Percentiles rank a stretch among this genome's conserved stretches.
phyloP scores from a whole-genome alignment of 139 green algal species.

The Choricystis sp. region DNA sequence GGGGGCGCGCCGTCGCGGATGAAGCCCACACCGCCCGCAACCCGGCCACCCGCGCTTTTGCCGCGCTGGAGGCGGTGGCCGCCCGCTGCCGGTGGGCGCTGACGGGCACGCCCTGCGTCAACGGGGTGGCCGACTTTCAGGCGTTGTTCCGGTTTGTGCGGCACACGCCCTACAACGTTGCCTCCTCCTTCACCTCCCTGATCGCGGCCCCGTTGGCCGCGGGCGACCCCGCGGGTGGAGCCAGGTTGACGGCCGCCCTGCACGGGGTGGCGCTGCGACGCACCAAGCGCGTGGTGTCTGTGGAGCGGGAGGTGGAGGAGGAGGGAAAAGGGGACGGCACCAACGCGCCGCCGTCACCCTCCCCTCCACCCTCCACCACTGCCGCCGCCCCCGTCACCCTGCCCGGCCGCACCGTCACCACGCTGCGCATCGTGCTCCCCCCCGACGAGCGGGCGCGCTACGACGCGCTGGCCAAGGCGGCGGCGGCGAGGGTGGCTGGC shows the following conservation, averaged over 20 bases:
- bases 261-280: conserved; percentile 56
- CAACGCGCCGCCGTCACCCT: too few relatives aligned
- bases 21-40: conserved; percentile 94
- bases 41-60: conserved; percentile 39
- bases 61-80: conserved; percentile 31
- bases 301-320: too few relatives aligned
- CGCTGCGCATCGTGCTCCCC: conserved; percentile 12
- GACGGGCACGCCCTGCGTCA: conserved; percentile 85
- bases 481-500: conserved; percentile 7
- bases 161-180: conserved; percentile 37
- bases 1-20: conserved; percentile 64
- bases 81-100: conserved; percentile 60
- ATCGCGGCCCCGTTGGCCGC: conserved; percentile 22
- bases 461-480: conserved; percentile 21
- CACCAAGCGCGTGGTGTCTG: too few relatives aligned
- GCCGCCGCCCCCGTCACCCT: too few relatives aligned
- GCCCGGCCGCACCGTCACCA: conserved; percentile 12
- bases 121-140: conserved; percentile 80
- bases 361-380: neutral
- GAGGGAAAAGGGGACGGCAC: too few relatives aligned
- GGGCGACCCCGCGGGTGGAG: conserved; percentile 1
- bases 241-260: conserved; percentile 14
- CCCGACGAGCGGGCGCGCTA: conserved; percentile 40
- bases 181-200: conserved; percentile 33
- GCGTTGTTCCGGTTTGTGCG: conserved; percentile 67